Evolutionary conservation across 805 yeast species (phyloP), one percentile per base, ranked within the genome.

Genomic region (Barnettozyma populi): DNA sequence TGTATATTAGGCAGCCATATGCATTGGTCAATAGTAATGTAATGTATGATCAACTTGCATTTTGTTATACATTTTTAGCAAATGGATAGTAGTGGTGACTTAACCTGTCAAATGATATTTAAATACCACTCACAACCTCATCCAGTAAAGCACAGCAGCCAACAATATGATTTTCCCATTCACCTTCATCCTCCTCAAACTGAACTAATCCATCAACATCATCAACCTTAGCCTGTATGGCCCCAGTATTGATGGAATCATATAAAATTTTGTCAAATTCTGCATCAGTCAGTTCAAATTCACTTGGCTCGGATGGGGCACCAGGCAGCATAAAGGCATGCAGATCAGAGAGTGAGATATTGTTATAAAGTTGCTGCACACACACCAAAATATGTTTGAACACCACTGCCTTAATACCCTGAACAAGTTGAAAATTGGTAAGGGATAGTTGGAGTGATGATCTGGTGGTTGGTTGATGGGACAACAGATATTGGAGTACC

Each of bases 81-180:
- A 24, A 8, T 24, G 36, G 6, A 8, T 10, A 29, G 32, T 29
- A 14, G n/a, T 11, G 16, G 4, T 11, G 32, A 29, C 18, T n/a
- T 11, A 16, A 21, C 14, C 10, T 21, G 14, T 5, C 18, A 13
- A 14, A 13, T 27, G 19, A 35, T 2, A 52, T 43, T 23, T 42
- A 36, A 21, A 35, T 35, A 18, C 20, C 37, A 18, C 47, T 48
- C 3, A 53, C 57, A 19, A 61, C 48, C n/a, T 47, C 44, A 36
- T 58, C 64, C 18, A 61, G 24, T 10, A 56, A 38, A 5, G 50
- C 36, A 38, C 62, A 57, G 10, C 53, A 43, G 3, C 52, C 55
- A 18, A 52, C 47, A 11, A 61, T 54, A 46, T 61, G 63, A 10
- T 49, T 44, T 23, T 57, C 47, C 65, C 65, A 61, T 11, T 36